Base-by-base conservation (phyloP, 1,284 basidiomycete species). In the Thecaphora thlaspeos region DNA sequence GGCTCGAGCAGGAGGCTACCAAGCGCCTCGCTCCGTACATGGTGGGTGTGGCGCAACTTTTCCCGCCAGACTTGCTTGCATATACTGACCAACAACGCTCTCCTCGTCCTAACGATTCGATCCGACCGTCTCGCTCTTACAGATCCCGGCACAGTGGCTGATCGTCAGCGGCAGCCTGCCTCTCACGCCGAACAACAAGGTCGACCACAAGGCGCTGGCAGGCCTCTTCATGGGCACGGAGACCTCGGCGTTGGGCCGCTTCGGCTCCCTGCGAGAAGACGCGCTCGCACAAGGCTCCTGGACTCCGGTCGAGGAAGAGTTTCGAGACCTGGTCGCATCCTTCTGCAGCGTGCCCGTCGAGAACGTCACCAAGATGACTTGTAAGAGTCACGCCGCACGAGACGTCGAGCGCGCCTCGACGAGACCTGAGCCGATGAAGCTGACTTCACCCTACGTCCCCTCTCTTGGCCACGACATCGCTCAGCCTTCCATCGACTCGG, bases 111-210 rank as follows among this genome's bases (percentile, higher is more conserved):
- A 10, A 36, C 10, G n/a, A 10, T 36, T 36, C 32, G 11, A 11
- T n/a, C 32, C 11, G 11, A 10, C 32, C 32, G 32, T 36, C 32
- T 10, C 32, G 11, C 10, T n/a, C 32, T 36, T 36, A 10, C 30
- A 42, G 39, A 52, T 69, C 5, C 74, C 73, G 1, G 57, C 67
- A 1, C 71, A 73, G 37, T 61, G 60, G 51, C 55, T 76, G 26
- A 57, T 63, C 19, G 49, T 63, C 15, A 30, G 19, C 15, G 49
- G 51, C 7, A 53, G 49, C 22, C 58, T 76, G 14, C 74, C 74
- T 1, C 51, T 76, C 32, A 76, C 71, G 18, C 68, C 70, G 28
- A 76, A 76, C 62, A 75, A 75, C 65, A 76, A 76, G 58, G 59
- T 65, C 8, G 73, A 76, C 38, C 57, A 54, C 39, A 58, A 55